phyloP scores from a whole-genome alignment of 768 basidiomycete species.

The Austroboletus festivus region DNA sequence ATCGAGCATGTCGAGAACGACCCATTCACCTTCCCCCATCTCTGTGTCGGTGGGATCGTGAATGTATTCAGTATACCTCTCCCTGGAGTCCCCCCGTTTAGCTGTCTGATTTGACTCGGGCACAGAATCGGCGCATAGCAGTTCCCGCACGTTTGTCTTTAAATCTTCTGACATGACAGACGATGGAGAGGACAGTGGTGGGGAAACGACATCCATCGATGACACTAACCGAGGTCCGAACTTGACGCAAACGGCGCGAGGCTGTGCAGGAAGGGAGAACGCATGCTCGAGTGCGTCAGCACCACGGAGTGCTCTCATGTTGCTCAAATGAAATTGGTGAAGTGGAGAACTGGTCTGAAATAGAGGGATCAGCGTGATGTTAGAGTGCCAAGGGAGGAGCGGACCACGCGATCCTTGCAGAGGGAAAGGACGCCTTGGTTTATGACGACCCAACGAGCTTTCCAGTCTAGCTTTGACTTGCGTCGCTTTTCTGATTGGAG shows the following conservation, averaged over 20 bases:
- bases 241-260: conserved; percentile 41
- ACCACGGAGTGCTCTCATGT: conserved; percentile 43
- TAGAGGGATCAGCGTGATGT: conserved; percentile 2
- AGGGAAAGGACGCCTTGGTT: conserved; percentile 53
- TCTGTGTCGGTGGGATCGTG: conserved; percentile 3
- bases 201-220: conserved; percentile 9
- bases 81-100: conserved; percentile 3
- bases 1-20: conserved; percentile 50
- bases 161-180: conserved; percentile 23
- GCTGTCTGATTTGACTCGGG: conserved; percentile 2
- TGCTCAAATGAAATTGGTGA: conserved; percentile 38
- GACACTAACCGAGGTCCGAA: conserved; percentile 22
- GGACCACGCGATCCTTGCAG: conserved; percentile 51
- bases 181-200: conserved; percentile 19
- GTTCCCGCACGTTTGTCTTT: neutral
- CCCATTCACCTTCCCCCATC: conserved; percentile 41
- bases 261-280: conserved; percentile 19
- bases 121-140: neutral
- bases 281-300: conserved; percentile 40
- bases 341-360: conserved; percentile 39
- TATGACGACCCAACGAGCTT: conserved; percentile 60
- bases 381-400: conserved; percentile 16
- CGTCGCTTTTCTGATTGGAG: conserved; percentile 21
- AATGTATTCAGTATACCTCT: neutral
- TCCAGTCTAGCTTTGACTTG: conserved; percentile 55